These are phyloP conservation scores for Citrullus mucosospermus DNA, from an alignment of 306 rosid species.

Conservation along the genomic window DNA sequence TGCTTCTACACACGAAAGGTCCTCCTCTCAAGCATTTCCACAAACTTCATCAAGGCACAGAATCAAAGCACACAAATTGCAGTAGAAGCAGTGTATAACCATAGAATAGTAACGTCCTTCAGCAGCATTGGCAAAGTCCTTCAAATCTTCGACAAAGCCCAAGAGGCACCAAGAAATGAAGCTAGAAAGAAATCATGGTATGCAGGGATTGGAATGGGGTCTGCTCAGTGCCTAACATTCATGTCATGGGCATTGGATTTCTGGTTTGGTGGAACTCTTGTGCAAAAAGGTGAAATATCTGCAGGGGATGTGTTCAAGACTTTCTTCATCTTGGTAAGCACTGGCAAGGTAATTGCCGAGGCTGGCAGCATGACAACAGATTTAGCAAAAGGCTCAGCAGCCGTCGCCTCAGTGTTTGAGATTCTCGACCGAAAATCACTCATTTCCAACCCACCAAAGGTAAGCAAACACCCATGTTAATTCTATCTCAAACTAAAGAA, in stretches of 20 bases:
- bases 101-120: conserved; percentile 69
- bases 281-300: conserved; percentile 50
- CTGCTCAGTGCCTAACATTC: conserved; percentile 89
- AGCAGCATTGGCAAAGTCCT: conserved; percentile 53
- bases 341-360: conserved; percentile 94
- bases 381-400: conserved; percentile 71
- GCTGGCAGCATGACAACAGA: conserved; percentile 99
- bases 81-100: conserved; percentile 83
- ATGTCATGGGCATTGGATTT: conserved; percentile 96
- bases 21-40: conserved; percentile 56
- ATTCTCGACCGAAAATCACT: conserved; percentile 80
- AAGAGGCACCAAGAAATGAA: conserved; percentile 73
- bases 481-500: no score
- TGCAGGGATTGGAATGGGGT: conserved; percentile 92
- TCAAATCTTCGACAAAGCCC: conserved; percentile 60
- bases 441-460: conserved; percentile 38
- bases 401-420: conserved; percentile 70
- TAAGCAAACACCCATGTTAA: conserved; percentile 10
- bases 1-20: conserved; percentile 84
- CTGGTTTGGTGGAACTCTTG: conserved; percentile 90
- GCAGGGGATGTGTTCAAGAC: conserved; percentile 93
- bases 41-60: conserved; percentile 65
- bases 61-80: conserved; percentile 83
- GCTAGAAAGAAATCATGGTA: conserved; percentile 79
- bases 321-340: conserved; percentile 79